Percentiles rank a stretch among this genome's conserved stretches.
Conservation (phyloP, 2,329 filamentous ascomycete genomes). For the Karstenula rhodostoma region DNA sequence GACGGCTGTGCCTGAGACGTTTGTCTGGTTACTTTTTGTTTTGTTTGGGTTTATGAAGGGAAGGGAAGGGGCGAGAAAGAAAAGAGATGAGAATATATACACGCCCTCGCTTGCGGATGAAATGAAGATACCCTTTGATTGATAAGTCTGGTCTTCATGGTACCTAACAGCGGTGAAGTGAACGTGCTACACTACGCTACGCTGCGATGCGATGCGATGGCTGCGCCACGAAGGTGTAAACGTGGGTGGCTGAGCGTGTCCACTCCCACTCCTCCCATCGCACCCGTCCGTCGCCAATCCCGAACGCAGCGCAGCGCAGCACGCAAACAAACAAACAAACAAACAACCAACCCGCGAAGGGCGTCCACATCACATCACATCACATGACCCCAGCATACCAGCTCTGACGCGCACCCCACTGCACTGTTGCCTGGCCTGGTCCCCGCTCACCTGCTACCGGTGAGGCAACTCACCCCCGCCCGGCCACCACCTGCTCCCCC, state of each 20-base stretch:
- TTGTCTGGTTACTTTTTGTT: neutral
- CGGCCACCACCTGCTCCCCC: neutral
- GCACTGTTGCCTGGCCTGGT: neutral
- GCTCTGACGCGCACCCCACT: no score
- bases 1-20: conserved; percentile 27
- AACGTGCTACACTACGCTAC: neutral
- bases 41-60: neutral
- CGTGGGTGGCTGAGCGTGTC: neutral
- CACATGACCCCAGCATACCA: no score
- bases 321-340: no score
- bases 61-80: neutral
- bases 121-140: conserved; percentile 4
- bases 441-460: neutral
- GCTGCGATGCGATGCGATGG: neutral
- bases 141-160: no score
- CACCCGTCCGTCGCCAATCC: neutral
- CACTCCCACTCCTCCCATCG: neutral
- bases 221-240: neutral
- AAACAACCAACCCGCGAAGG: no score
- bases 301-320: neutral
- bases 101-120: conserved; percentile 1
- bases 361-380: no score
- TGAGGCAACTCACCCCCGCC: neutral
- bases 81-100: neutral
- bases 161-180: no score